Conservation (phyloP, 768 basidiomycete species). For the Sarcodon aspratus region DNA sequence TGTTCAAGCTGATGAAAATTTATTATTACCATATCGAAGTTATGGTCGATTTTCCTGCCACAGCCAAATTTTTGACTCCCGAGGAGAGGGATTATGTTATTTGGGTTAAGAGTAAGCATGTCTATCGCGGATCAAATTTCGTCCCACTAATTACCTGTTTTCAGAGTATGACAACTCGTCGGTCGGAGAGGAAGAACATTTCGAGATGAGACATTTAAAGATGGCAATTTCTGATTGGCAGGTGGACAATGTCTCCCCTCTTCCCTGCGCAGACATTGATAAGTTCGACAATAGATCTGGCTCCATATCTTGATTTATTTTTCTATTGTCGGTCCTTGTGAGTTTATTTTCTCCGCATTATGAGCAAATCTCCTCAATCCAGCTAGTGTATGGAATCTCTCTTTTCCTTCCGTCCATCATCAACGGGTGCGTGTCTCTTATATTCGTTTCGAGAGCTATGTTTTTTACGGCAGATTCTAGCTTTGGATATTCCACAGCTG, state of each 20-base stretch:
- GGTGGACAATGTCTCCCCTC: conserved; percentile 25
- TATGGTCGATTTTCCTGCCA: conserved; percentile 49
- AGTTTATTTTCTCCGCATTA: conserved; percentile 26
- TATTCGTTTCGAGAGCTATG: too few relatives aligned
- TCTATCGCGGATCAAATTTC: neutral
- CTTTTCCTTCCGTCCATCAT: conserved; percentile 43
- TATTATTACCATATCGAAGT: conserved; percentile 20
- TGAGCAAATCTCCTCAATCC: conserved; percentile 16
- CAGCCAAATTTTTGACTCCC: conserved; percentile 40
- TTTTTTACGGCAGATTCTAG: neutral
- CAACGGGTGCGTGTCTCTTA: neutral
- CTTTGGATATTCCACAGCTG: conserved; percentile 32
- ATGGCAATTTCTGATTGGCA: conserved; percentile 24
- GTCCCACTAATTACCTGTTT: neutral
- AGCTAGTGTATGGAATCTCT: conserved; percentile 55
- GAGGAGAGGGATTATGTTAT: conserved; percentile 47
- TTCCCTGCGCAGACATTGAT: conserved; percentile 37
- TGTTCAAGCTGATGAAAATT: neutral
- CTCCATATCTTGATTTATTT: conserved; percentile 47
- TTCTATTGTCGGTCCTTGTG: conserved; percentile 39
- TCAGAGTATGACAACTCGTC: conserved; percentile 45
- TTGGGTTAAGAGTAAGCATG: conserved; percentile 38
- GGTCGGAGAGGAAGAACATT: conserved; percentile 46
- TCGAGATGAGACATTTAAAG: conserved; percentile 22
- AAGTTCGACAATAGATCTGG: conserved; percentile 45